These are phyloP conservation scores for Groenewaldozyma salmanticensis DNA, from an alignment of 805 yeast genomes.

Conservation along the genomic window DNA sequence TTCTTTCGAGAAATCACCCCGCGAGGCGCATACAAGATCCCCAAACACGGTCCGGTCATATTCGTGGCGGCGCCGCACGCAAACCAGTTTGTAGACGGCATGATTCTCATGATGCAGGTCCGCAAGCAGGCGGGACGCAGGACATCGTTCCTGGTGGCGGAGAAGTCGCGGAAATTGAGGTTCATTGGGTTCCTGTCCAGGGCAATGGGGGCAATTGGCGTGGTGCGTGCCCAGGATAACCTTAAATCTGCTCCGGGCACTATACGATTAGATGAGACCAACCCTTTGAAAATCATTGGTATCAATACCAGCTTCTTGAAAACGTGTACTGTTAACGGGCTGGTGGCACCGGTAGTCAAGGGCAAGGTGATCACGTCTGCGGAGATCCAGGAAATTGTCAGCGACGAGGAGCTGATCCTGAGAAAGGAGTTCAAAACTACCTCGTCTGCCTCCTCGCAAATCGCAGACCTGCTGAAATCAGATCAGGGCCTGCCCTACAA, in stretches of 20 bases:
- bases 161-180: slow-evolving; percentile 52
- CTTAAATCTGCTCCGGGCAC: slow-evolving; percentile 58
- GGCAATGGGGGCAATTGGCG: slow-evolving; percentile 79
- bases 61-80: slow-evolving; percentile 98
- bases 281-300: slow-evolving; percentile 50
- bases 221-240: slow-evolving; percentile 84
- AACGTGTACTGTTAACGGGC: slow-evolving; percentile 55
- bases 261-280: slow-evolving; percentile 32
- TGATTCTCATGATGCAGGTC: slow-evolving; percentile 75
- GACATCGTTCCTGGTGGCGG: slow-evolving; percentile 78
- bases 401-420: slow-evolving; percentile 61
- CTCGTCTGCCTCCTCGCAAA: slow-evolving; percentile 32
- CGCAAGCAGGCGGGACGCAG: slow-evolving; percentile 56
- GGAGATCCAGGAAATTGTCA: slow-evolving; percentile 54
- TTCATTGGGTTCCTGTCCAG: slow-evolving; percentile 71
- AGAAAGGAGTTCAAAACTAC: slow-evolving; percentile 59
- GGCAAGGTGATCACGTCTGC: slow-evolving; percentile 72
- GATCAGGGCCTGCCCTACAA: slow-evolving; percentile 48
- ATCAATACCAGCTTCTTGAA: slow-evolving; percentile 54
- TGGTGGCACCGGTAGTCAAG: slow-evolving; percentile 43
- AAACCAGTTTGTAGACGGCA: slow-evolving; percentile 84
- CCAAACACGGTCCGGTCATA: slow-evolving; percentile 70
- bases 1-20: slow-evolving; percentile 86
- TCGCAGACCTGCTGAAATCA: slow-evolving; percentile 31
- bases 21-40: slow-evolving; percentile 72